These are phyloP conservation scores for Coemansia sp. DNA, from an alignment of 192 early-diverging fungal genomes.

Conservation along the genomic window DNA sequence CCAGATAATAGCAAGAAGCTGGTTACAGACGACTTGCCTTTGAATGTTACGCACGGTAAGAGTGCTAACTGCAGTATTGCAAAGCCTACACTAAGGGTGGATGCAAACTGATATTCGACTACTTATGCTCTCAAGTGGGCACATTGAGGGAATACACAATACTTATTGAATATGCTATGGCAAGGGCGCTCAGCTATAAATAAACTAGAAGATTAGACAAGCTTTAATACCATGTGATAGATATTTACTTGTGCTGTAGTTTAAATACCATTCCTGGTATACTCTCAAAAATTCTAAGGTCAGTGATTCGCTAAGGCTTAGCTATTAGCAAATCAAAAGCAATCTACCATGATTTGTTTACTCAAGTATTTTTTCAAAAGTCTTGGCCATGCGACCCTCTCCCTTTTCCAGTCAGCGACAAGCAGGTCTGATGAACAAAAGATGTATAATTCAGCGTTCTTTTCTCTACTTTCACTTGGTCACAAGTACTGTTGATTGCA, in stretches of 20 bases:
- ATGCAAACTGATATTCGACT: neutral
- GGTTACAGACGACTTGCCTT: neutral
- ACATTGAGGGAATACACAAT: neutral
- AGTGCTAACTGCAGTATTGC: neutral
- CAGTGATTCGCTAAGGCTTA: neutral
- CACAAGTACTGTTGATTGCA: neutral
- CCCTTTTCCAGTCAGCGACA: neutral
- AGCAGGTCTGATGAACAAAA: neutral
- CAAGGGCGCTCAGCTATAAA: too few relatives aligned
- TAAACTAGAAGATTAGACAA: too few relatives aligned
- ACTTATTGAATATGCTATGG: neutral
- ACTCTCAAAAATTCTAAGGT: neutral
- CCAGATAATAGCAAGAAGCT: neutral
- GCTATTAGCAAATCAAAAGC: neutral
- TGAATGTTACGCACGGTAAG: neutral
- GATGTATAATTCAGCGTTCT: neutral
- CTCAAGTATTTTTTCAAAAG: neutral
- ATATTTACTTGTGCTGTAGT: neutral
- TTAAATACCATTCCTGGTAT: neutral
- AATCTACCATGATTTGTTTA: neutral
- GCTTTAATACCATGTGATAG: too few relatives aligned
- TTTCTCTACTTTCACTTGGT: neutral
- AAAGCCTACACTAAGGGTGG: neutral
- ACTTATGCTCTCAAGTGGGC: neutral
- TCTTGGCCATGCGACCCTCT: neutral